Evolutionary conservation across 345 rosid species (phyloP).

Genomic region (Barbarea vulgaris): DNA sequence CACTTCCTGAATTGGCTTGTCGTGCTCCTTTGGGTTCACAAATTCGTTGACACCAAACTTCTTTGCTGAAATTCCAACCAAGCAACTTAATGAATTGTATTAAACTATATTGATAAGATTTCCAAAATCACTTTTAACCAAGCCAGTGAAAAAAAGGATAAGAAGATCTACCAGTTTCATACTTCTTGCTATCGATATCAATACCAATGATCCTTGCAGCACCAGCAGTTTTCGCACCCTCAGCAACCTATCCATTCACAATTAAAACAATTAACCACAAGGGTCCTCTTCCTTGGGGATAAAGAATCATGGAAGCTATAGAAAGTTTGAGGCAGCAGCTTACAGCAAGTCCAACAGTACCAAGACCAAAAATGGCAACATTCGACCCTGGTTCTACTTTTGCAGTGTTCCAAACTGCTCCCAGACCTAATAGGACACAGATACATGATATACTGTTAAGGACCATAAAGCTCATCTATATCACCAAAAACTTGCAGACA

Average conservation of each 20-base stretch:
- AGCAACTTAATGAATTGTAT: slow-evolving; percentile 47
- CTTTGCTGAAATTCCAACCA: slow-evolving; percentile 39
- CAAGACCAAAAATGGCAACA: slow-evolving; percentile 96
- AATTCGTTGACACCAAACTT: slow-evolving; percentile 96
- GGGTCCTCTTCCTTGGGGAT: background rate
- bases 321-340: slow-evolving; percentile 39
- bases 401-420: slow-evolving; percentile 99
- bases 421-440: slow-evolving; percentile 59
- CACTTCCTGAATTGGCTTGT: slow-evolving; percentile 93
- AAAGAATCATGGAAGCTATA: background rate
- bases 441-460: slow-evolving; percentile 9
- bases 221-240: slow-evolving; percentile 98
- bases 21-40: slow-evolving; percentile 74
- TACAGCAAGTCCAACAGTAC: slow-evolving; percentile 98
- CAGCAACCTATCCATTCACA: slow-evolving; percentile 69
- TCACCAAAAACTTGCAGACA: background rate
- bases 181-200: slow-evolving; percentile 86
- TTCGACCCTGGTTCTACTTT: slow-evolving; percentile 93
- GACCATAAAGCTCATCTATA: background rate
- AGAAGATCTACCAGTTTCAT: slow-evolving; percentile 55
- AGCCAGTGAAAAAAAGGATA: slow-evolving; percentile 26
- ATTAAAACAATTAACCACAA: background rate
- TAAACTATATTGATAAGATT: slow-evolving; percentile 60
- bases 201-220: slow-evolving; percentile 94
- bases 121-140: slow-evolving; percentile 64